These are phyloP conservation scores for Rhizopus sp. DNA, from an alignment of 371 early-diverging fungal genomes.

Conservation along the genomic window DNA sequence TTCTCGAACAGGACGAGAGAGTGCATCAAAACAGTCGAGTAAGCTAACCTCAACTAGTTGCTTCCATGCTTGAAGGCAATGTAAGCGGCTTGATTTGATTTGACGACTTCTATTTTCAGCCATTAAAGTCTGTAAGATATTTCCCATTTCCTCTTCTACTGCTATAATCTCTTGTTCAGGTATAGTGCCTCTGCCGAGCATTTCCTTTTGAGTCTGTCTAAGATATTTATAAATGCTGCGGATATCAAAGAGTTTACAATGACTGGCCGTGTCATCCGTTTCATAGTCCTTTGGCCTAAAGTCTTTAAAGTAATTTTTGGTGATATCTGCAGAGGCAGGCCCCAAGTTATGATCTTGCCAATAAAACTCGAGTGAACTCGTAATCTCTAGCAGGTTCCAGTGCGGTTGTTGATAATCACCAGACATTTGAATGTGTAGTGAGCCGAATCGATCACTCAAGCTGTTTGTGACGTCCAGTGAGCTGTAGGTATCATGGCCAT, in stretches of 20 bases:
- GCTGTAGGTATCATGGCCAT: conserved; percentile 21
- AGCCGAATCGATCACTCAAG: not conserved
- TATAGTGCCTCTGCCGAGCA: conserved; percentile 7
- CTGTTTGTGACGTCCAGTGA: conserved; percentile 7
- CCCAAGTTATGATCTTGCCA: conserved; percentile 23
- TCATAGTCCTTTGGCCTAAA: conserved; percentile 21
- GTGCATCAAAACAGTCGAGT: conserved; percentile 57
- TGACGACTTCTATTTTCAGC: conserved; percentile 64
- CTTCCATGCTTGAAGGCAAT: conserved; percentile 71
- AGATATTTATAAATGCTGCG: conserved; percentile 47
- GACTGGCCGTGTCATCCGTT: conserved; percentile 25
- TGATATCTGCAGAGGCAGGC: not conserved
- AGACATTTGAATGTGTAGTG: not conserved
- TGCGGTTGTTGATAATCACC: conserved; percentile 37
- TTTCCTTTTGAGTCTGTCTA: conserved; percentile 42
- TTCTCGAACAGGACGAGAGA: conserved; percentile 62
- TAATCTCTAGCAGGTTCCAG: conserved; percentile 52
- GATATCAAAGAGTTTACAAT: conserved; percentile 60
- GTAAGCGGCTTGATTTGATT: conserved; percentile 55
- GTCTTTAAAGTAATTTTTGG: conserved; percentile 11
- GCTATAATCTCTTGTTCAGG: conserved; percentile 41
- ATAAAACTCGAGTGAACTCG: conserved; percentile 55
- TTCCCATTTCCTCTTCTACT: conserved; percentile 49
- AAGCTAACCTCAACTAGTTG: conserved; percentile 70
- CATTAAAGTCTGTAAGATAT: conserved; percentile 49